A percentile compares a stretch with the other conserved stretches of the same genome.
Conservation (phyloP, 306 rosid species). For the Castanea mollissima region DNA sequence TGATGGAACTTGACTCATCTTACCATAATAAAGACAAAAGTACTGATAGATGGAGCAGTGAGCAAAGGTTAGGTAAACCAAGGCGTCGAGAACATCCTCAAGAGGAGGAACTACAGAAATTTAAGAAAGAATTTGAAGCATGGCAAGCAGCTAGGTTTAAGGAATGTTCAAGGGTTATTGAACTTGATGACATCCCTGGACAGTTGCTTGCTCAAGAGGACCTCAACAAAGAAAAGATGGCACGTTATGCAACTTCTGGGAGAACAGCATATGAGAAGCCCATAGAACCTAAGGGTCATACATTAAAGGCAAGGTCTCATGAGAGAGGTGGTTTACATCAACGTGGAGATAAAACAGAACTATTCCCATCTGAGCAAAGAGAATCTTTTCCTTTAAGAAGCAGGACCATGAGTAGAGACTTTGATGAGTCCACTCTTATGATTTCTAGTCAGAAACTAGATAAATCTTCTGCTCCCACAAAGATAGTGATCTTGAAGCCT, state of each 20-base stretch:
- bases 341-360: conserved; percentile 33
- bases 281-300: conserved; percentile 28
- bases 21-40: conserved; percentile 33
- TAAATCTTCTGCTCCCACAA: conserved; percentile 50
- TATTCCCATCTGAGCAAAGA: conserved; percentile 38
- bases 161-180: conserved; percentile 72
- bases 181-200: conserved; percentile 40
- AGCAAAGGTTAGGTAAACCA: conserved; percentile 47
- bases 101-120: conserved; percentile 89
- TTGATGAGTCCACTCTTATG: conserved; percentile 62
- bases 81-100: conserved; percentile 88
- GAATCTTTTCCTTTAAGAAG: conserved; percentile 50
- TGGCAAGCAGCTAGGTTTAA: conserved; percentile 81
- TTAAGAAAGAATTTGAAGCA: conserved; percentile 93
- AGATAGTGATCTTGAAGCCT: conserved; percentile 88
- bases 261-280: conserved; percentile 35
- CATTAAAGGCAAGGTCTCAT: conserved; percentile 30
- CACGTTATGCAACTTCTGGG: conserved; percentile 33
- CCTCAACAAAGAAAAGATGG: conserved; percentile 45
- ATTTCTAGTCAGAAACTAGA: conserved; percentile 40
- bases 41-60: conserved; percentile 51
- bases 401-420: conserved; percentile 72
- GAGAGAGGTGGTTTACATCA: conserved; percentile 29
- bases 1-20: conserved; percentile 43
- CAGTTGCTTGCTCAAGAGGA: conserved; percentile 47